A percentile compares a stretch with the other conserved stretches of the same genome.
Conservation (phyloP, 163 green algal species). For the Chlorella variabilis region DNA sequence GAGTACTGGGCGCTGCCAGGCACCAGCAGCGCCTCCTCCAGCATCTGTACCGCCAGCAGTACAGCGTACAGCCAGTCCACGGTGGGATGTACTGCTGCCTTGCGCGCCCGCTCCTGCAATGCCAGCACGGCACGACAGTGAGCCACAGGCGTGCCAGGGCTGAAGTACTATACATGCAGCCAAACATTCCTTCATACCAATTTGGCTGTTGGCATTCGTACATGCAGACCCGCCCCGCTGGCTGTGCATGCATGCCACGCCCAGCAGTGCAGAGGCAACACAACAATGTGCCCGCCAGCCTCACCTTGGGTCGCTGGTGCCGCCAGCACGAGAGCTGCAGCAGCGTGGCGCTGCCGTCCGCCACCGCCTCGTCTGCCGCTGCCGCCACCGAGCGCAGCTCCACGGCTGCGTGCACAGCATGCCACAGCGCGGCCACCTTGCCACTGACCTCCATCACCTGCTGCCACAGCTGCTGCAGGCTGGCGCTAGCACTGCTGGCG, state of each 20-base stretch:
- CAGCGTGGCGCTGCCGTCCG: slow-evolving; percentile 29
- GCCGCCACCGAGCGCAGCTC: not conserved
- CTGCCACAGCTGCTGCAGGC: slow-evolving; percentile 2
- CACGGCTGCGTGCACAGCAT: slow-evolving; percentile 19
- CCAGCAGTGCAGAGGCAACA: too few relatives aligned
- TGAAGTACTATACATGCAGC: too few relatives aligned
- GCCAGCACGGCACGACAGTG: too few relatives aligned
- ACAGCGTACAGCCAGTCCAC: slow-evolving; percentile 70
- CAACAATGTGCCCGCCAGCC: too few relatives aligned
- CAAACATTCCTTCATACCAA: too few relatives aligned
- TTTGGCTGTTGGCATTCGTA: too few relatives aligned
- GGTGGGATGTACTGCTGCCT: slow-evolving; percentile 57
- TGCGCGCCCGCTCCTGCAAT: slow-evolving; percentile 38
- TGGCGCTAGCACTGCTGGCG: not conserved
- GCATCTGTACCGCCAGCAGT: slow-evolving; percentile 49
- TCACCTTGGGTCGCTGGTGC: slow-evolving; percentile 55
- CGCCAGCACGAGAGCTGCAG: slow-evolving; percentile 65
- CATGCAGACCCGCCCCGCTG: too few relatives aligned
- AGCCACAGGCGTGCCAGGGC: too few relatives aligned
- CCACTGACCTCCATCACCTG: slow-evolving; percentile 2
- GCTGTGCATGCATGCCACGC: too few relatives aligned
- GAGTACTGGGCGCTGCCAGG: too few relatives aligned
- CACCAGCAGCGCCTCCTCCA: slow-evolving; percentile 51
- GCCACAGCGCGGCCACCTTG: slow-evolving; percentile 22
- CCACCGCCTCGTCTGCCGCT: not conserved